A percentile compares a stretch with the other conserved stretches of the same genome.
These are phyloP conservation scores for Sarocladium brachiariae DNA, from an alignment of 2,329 filamentous ascomycete species.

Conservation along the genomic window DNA sequence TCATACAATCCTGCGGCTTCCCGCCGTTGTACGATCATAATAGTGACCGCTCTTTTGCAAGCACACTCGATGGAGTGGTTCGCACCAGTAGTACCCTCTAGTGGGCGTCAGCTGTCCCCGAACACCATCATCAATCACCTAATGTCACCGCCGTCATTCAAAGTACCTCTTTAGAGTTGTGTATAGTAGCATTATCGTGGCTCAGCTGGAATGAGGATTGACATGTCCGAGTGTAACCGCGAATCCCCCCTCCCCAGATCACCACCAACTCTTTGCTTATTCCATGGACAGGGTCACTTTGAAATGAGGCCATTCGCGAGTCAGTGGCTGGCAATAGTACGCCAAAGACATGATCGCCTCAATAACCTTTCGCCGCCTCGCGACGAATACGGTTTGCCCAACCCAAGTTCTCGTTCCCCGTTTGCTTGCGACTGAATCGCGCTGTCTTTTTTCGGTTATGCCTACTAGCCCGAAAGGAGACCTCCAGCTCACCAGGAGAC, in stretches of 20 bases:
- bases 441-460: neutral
- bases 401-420: neutral
- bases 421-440: slow-evolving; percentile 2
- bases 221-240: neutral
- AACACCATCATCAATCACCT: too few species aligned
- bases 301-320: neutral
- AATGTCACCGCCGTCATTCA: slow-evolving; percentile 2
- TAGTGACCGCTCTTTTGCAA: slow-evolving; percentile 6
- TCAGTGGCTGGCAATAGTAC: neutral
- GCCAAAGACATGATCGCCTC: neutral
- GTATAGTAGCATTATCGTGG: too few species aligned
- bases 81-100: too few species aligned
- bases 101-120: too few species aligned
- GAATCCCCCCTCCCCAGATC: neutral
- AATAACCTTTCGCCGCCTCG: too few species aligned
- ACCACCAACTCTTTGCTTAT: neutral
- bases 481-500: neutral
- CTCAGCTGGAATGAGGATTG: neutral
- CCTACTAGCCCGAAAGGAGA: neutral
- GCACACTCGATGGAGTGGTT: neutral
- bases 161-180: too few species aligned
- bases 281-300: neutral
- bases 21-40: neutral
- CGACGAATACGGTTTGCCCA: neutral
- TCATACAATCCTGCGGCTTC: neutral